Base-by-base conservation (phyloP, 2,329 filamentous ascomycete species). In the Amauroascus verrucosus region DNA sequence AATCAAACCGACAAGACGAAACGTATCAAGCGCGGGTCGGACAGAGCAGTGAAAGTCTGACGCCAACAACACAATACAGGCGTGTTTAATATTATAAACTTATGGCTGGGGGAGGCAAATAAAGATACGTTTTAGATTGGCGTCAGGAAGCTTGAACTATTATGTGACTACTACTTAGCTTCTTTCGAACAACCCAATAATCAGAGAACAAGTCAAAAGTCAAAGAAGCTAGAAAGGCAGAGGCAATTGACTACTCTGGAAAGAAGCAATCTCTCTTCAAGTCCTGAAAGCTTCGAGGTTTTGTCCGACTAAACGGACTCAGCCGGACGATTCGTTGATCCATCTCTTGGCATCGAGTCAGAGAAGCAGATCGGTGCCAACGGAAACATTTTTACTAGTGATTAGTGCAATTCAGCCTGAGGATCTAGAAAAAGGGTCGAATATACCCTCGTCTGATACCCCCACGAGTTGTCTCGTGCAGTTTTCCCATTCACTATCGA, bases 331-430 rank as follows among this genome's bases (percentile, higher is more conserved):
- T 38, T 40, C 35, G 47, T 40, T 50, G 37, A 32, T 50, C 26
- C n/a, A 18, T 11, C 22, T 11, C 48, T 50, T 50, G 48, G 48
- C 48, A 50, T 48, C 45, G 37, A 50, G 8, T 43, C 35, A 18
- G 37, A 20, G 22, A 30, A 40, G 37, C 18, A 24, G 22, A 32
- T 30, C 40, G 38, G 18, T 37, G 33, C 37, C 37, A 40, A 20
- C 37, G 7, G 37, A 40, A 18, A 16, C 37, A 40, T 40, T 20
- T 40, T n/a, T n/a, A n/a, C n/a, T n/a, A n/a, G n/a, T n/a, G n/a
- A n/a, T n/a, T n/a, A n/a, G n/a, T n/a, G n/a, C n/a, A n/a, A n/a
- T n/a, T n/a, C n/a, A n/a, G n/a, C n/a, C n/a, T n/a, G n/a, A n/a
- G n/a, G n/a, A n/a, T n/a, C n/a, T n/a, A n/a, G n/a, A n/a, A n/a